Base-by-base conservation (phyloP, 257 asterid genomes). In the Fraxinus quadrangulata region DNA sequence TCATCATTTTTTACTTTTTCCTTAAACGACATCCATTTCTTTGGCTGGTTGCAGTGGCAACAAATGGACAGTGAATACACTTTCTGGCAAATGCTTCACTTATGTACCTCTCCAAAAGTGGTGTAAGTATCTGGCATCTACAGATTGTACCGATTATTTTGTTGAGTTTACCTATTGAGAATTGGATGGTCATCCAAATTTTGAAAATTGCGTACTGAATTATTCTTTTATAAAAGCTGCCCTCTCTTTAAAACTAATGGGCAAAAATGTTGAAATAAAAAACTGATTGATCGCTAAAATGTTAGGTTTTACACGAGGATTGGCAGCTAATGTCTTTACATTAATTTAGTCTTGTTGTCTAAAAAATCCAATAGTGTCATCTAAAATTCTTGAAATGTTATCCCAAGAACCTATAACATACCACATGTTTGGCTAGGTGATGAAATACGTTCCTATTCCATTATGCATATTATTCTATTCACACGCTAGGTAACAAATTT, bases 61-160 rank as follows among this genome's bases (percentile, higher is more conserved):
- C 99, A 96, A 84, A 96, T 96, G 99, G 99, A 96, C 79, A 81
- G 92, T 76, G 99, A 96, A 83, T 96, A 96, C 84, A 92, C 99
- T 33, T 93, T 96, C 88, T 96, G 99, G 98, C 99, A 93, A 88
- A 96, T 96, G 99, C 96, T 96, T 79, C 87, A 96, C 85, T 88
- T 96, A 70, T 96, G 99, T 90, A 90, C 97, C 59, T 88, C 98
- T 6, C 98, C 99, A 5, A 96, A 96, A 96, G 97, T 96, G 71
- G 99, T 96, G 99, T 96, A 85, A 86, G 99, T 92, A 82, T 84
- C 83, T 76, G 31, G 65, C 79, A 69, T 74, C 71, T 84, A 56
- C 78, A 66, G 49, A 73, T 75, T 79, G 36, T 2, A 1, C 42
- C 42, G 11, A 3, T 24, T 24, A 23, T 23, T 24, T 63, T 63